phyloP scores from a whole-genome alignment of 179 eudicot genomes.

The Corrigiola litoralis region DNA sequence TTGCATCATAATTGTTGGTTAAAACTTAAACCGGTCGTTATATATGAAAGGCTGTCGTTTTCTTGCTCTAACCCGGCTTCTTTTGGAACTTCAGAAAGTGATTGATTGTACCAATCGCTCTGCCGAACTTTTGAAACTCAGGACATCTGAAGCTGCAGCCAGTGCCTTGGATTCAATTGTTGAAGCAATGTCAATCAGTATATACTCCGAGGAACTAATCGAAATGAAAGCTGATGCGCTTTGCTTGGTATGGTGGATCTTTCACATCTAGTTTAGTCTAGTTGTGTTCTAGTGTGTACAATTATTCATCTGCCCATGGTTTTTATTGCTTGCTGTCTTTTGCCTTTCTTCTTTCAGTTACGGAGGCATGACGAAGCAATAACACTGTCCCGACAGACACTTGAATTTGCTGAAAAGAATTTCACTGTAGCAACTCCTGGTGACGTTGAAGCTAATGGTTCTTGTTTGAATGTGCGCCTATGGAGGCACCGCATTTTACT shows the following conservation, averaged over 20 bases:
- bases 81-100: slow-evolving; percentile 57
- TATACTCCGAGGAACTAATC: slow-evolving; percentile 65
- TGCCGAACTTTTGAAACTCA: slow-evolving; percentile 59
- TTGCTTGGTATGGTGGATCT: slow-evolving; percentile 42
- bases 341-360: slow-evolving; percentile 40
- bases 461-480: slow-evolving; percentile 29
- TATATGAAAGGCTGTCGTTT: not conserved
- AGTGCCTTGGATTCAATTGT: slow-evolving; percentile 49
- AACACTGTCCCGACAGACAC: slow-evolving; percentile 64
- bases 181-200: slow-evolving; percentile 56
- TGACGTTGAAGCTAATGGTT: slow-evolving; percentile 20
- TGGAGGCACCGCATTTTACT: slow-evolving; percentile 68
- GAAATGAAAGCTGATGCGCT: slow-evolving; percentile 88
- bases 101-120: slow-evolving; percentile 38
- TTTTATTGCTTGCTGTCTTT: slow-evolving; percentile 13
- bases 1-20: too few species aligned
- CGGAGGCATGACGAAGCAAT: slow-evolving; percentile 70
- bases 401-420: slow-evolving; percentile 63
- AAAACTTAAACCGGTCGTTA: too few species aligned
- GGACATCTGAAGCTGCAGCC: slow-evolving; percentile 52
- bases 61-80: not conserved
- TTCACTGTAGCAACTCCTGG: slow-evolving; percentile 14
- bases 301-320: slow-evolving; percentile 1
- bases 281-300: not conserved
- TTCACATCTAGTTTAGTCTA: not conserved